phyloP scores from a whole-genome alignment of 2,329 filamentous ascomycete genomes.

The Colletotrichum viniferum region DNA sequence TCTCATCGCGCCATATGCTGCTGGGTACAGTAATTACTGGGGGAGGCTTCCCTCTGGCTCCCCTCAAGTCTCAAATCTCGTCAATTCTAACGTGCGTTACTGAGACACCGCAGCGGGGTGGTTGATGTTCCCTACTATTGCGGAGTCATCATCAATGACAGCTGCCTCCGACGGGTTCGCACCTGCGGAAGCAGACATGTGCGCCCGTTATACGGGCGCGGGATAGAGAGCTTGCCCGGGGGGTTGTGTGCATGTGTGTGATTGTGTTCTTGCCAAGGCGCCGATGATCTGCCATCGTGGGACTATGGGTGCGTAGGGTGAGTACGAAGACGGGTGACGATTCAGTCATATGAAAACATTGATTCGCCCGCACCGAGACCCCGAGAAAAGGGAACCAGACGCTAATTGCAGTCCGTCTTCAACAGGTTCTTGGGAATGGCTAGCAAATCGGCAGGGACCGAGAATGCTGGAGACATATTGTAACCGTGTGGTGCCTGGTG shows the following conservation, averaged over 20 bases:
- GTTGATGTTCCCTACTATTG: background rate
- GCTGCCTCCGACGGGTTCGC: background rate
- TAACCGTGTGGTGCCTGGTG: background rate
- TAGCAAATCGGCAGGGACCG: conserved; percentile 4
- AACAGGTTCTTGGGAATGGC: background rate
- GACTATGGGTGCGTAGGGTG: background rate
- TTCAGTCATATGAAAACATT: background rate
- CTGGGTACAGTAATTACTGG: background rate
- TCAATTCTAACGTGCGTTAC: conserved; percentile 1
- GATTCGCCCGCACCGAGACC: background rate
- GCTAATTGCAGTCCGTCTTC: background rate
- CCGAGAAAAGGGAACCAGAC: background rate
- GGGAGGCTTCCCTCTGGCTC: background rate
- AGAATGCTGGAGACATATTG: background rate
- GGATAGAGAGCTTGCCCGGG: background rate
- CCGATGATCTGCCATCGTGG: background rate
- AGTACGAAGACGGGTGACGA: background rate
- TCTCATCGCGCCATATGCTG: background rate
- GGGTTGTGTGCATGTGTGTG: background rate
- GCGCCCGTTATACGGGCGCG: background rate
- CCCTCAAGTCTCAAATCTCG: background rate
- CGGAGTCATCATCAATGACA: background rate
- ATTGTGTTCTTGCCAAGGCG: background rate
- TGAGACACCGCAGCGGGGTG: conserved; percentile 9
- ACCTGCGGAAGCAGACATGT: background rate